Base-by-base conservation (phyloP, 164 flowering plant genomes). In the Warburgia ugandensis region DNA sequence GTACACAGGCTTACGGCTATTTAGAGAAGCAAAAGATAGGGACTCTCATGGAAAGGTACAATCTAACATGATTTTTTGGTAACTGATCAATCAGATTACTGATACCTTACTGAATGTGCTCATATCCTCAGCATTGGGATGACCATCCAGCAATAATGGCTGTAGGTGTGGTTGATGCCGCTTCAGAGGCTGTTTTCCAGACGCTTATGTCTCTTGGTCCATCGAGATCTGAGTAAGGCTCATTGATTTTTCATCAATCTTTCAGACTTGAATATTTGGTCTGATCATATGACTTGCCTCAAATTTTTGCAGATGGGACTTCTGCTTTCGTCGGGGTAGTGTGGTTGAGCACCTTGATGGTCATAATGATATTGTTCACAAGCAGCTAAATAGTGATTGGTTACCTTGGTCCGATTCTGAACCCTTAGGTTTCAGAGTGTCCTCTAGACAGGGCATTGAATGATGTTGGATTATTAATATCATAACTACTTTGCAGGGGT, bases 91-190 rank as follows among this genome's bases (percentile, higher is more conserved):
- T 17, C 44, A 50, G 6, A 17, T 50, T 54, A 13, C 36, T 51
- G 25, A 30, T 38, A 10, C 26, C 14, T 56, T n/a, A 26, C 68
- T 70, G 50, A 64, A 42, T 41, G 4, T 54, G 17, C 56, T 25
- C 3, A 27, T 52, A 2, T 70, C 29, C 27, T 68, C 68, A 77
- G 94, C 60, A 71, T 23, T 77, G 89, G 89, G 86, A 78, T 68
- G 89, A 86, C 62, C 84, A 82, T 75, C 95, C 97, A 26, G 96
- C 94, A 62, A 81, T 78, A 72, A 90, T 90, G 97, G 94, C 97
- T 16, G 92, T 90, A 20, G 96, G 97, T 37, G 79, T 84, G 39
- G 78, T 86, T 55, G 85, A 79, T 65, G 94, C 81, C 59, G 62
- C 87, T 63, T 77, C 96, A 50, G 96, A 90, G 71, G 85, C 72